Conservation (phyloP, 257 asterid genomes). For the Plantago elongata region DNA sequence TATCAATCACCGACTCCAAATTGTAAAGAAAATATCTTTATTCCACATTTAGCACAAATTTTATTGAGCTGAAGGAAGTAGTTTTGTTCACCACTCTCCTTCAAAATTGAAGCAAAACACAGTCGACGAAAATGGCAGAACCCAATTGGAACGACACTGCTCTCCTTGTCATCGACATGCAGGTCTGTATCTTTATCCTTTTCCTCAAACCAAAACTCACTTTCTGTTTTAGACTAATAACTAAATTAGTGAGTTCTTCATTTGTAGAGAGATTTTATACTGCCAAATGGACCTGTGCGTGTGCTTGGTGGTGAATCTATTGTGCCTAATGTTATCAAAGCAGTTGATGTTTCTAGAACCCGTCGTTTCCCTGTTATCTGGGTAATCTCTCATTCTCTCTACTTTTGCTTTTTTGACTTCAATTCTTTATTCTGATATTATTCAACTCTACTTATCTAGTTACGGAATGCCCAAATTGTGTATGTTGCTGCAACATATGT, state of each 20-base stretch:
- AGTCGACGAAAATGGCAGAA: slow-evolving; percentile 42
- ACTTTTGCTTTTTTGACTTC: not conserved
- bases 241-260: no score
- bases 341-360: slow-evolving; percentile 65
- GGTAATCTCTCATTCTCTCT: slow-evolving; percentile 30
- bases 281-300: slow-evolving; percentile 54
- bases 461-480: no score
- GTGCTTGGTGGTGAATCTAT: slow-evolving; percentile 61
- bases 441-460: not conserved
- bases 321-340: slow-evolving; percentile 61
- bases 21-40: no score
- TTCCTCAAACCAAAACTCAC: not conserved
- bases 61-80: no score
- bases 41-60: no score
- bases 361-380: slow-evolving; percentile 68
- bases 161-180: slow-evolving; percentile 86
- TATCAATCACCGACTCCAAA: no score
- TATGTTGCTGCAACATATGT: no score
- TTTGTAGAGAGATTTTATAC: slow-evolving; percentile 71
- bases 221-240: not conserved
- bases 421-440: not conserved
- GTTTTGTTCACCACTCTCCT: no score
- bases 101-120: no score
- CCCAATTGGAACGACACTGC: slow-evolving; percentile 64
- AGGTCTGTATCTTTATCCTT: slow-evolving; percentile 33